Percentiles rank a stretch among this genome's conserved stretches.
phyloP scores from a whole-genome alignment of 2,329 filamentous ascomycete genomes.

The Xylaria multiplex region DNA sequence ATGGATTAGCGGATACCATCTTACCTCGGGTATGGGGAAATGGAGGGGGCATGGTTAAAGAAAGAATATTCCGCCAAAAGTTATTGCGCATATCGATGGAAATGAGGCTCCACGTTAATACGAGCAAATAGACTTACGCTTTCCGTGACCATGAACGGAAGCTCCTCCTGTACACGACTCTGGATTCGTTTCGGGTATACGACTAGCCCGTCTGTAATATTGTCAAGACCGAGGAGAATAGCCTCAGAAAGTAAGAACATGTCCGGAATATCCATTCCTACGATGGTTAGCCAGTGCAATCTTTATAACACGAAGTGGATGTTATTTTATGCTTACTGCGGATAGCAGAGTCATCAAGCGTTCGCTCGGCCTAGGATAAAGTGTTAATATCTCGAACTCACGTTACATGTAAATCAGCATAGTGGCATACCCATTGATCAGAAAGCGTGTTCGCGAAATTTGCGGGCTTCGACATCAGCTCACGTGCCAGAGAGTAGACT shows the following conservation, averaged over 20 bases:
- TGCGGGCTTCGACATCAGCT: constrained; percentile 47
- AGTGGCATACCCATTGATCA: constrained; percentile 71
- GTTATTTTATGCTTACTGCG: constrained; percentile 53
- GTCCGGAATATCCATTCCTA: constrained; percentile 36
- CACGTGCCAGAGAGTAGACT: constrained; percentile 49
- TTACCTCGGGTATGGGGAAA: not conserved
- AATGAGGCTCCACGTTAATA: not conserved
- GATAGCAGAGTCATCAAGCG: constrained; percentile 80
- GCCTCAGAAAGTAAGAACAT: constrained; percentile 75
- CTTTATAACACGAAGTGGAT: not conserved
- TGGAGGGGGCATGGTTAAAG: not conserved
- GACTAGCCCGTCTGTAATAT: constrained; percentile 74
- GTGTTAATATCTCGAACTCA: not conserved
- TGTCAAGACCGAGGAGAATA: constrained; percentile 73
- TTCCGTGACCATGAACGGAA: constrained; percentile 83
- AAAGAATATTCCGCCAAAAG: not conserved
- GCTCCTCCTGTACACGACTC: constrained; percentile 68
- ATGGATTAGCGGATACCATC: not conserved
- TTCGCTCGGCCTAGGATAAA: constrained; percentile 54
- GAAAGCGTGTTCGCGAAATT: constrained; percentile 73
- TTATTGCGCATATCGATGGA: too few relatives aligned
- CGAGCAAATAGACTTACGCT: constrained; percentile 30
- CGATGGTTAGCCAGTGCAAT: constrained; percentile 1
- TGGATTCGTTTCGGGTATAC: constrained; percentile 81
- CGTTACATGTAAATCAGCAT: not conserved